Conservation (phyloP, 805 yeast species). For the Kuraishia molischiana region DNA sequence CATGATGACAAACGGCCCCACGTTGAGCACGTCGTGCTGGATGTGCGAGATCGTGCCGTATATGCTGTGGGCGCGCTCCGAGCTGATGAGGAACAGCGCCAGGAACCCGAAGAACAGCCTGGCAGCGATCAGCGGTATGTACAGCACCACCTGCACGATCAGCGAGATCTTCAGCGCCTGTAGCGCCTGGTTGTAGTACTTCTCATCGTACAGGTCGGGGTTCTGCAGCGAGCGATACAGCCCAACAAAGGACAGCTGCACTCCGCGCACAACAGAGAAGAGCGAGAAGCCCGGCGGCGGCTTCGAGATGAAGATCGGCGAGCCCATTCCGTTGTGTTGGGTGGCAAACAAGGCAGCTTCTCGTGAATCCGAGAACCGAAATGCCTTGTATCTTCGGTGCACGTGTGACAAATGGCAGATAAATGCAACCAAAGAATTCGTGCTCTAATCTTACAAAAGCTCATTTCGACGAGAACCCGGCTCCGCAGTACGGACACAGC, state of each 20-base stretch:
- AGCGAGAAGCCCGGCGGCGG: constrained; percentile 47
- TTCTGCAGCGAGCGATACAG: constrained; percentile 35
- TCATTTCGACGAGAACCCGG: too few relatives aligned
- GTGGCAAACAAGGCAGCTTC: background rate
- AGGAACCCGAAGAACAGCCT: constrained; percentile 13
- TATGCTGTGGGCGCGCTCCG: constrained; percentile 7
- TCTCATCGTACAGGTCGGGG: constrained; percentile 25
- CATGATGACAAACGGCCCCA: constrained; percentile 29
- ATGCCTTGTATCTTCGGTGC: too few relatives aligned
- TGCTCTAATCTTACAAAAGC: too few relatives aligned
- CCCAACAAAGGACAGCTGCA: constrained; percentile 42
- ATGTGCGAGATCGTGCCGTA: constrained; percentile 17
- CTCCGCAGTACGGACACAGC: constrained; percentile 10
- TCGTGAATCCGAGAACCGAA: too few relatives aligned
- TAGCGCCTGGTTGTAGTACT: constrained; percentile 25
- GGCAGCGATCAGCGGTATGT: constrained; percentile 16
- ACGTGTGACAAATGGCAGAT: too few relatives aligned
- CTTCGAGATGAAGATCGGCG: constrained; percentile 47
- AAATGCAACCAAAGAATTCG: too few relatives aligned
- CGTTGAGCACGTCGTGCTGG: constrained; percentile 26
- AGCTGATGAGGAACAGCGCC: constrained; percentile 8
- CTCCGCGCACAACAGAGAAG: constrained; percentile 38
- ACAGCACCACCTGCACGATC: constrained; percentile 22
- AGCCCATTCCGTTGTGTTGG: constrained; percentile 38
- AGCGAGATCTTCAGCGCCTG: constrained; percentile 27